Evolutionary conservation across 108 stramenopile species (phyloP), one percentile per base, ranked within the genome.

Genomic region (Conticribra guillardii): DNA sequence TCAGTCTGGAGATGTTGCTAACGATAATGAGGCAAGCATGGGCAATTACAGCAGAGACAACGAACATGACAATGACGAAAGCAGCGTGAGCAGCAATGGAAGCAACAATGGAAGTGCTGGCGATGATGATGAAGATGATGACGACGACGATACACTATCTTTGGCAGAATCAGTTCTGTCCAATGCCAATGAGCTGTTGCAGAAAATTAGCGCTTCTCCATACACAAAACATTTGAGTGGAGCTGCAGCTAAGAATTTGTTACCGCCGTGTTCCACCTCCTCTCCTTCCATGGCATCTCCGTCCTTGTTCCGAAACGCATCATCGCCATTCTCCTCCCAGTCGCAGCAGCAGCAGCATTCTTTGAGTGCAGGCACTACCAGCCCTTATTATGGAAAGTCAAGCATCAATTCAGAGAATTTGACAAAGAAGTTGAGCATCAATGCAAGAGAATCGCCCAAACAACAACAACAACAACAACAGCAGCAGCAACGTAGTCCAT

Each of bases 51-150:
- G n/a, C n/a, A n/a, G n/a, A n/a, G n/a, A n/a, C n/a, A n/a, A n/a
- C n/a, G n/a, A n/a, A n/a, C n/a, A n/a, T n/a, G 37, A 41, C 5
- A 41, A 41, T 9, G 37, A 41, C 11, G 37, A 41, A 5, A 11
- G 4, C 16, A 23, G 33, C 16, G 34, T 37, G 21, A 34, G 58
- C 4, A 32, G n/a, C n/a, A 11, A 59, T 37, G 58, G 23, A 37
- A 3, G 33, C 31, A 37, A 33, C 33, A 32, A 19, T 9, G 4
- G 33, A 9, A 15, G 33, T 34, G 23, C 30, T 31, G 58, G 7
- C 37, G 21, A 59, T 23, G 21, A 59, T 31, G 17, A 33, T 41
- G 58, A 9, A 15, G 34, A 23, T 33, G 58, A n/a, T 37, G 58
- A 24, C 58, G 58, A 18, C 58, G 58, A 19, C 23, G 58, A 19